A percentile compares a stretch with the other conserved stretches of the same genome.
Conservation (phyloP, 2,329 filamentous ascomycete genomes). For the Sclerotinia borealis region DNA sequence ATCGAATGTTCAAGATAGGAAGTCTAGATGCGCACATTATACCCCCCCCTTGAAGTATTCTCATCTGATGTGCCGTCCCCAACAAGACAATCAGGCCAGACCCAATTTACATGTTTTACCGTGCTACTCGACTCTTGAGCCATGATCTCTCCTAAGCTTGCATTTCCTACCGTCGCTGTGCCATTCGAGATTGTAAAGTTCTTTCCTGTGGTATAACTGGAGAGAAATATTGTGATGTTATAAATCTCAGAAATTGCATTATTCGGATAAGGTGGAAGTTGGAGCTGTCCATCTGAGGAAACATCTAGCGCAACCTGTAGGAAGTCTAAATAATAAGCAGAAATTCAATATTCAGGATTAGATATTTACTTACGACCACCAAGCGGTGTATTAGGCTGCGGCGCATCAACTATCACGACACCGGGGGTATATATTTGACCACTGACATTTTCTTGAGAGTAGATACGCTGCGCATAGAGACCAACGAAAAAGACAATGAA, state of each 20-base stretch:
- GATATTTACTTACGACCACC: slow-evolving; percentile 48
- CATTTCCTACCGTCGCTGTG: slow-evolving; percentile 45
- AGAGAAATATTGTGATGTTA: slow-evolving; percentile 62
- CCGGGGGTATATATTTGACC: slow-evolving; percentile 67
- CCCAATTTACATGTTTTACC: slow-evolving; percentile 68
- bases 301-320: slow-evolving; percentile 64
- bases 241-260: slow-evolving; percentile 51
- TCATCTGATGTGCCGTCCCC: slow-evolving; percentile 42
- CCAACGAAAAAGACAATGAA: slow-evolving; percentile 16
- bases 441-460: slow-evolving; percentile 50
- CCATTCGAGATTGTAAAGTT: slow-evolving; percentile 66
- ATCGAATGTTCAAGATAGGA: background rate
- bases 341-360: background rate
- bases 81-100: slow-evolving; percentile 63
- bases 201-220: slow-evolving; percentile 53
- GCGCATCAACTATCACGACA: slow-evolving; percentile 59
- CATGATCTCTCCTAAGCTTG: slow-evolving; percentile 57
- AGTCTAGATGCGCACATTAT: slow-evolving; percentile 42
- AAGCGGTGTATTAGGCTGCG: slow-evolving; percentile 57
- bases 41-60: slow-evolving; percentile 51
- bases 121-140: slow-evolving; percentile 58
- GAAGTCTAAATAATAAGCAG: slow-evolving; percentile 31
- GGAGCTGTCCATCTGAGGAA: slow-evolving; percentile 57
- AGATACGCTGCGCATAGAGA: slow-evolving; percentile 17
- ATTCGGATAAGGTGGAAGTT: slow-evolving; percentile 49